phyloP scores from a whole-genome alignment of 2,329 filamentous ascomycete genomes.

The Verticillium albo-atrum region DNA sequence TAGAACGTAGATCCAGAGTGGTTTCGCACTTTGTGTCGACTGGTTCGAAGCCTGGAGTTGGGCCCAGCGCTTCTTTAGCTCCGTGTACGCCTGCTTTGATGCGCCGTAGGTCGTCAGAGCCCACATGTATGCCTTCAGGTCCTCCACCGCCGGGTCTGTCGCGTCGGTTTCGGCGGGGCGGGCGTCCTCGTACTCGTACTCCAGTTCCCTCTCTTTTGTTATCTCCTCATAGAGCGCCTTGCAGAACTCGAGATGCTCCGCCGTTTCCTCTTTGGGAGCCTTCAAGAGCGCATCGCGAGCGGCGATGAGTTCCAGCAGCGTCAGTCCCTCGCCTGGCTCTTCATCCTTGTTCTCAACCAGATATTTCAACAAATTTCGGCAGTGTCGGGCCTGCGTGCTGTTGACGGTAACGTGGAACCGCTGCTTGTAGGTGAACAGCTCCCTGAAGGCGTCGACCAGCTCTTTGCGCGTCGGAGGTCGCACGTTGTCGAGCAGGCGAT shows the following conservation, averaged over 20 bases:
- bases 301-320: slow-evolving; percentile 35
- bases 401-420: slow-evolving; percentile 48
- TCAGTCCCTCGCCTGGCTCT: slow-evolving; percentile 25
- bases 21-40: slow-evolving; percentile 16
- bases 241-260: slow-evolving; percentile 43
- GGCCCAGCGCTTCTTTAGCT: slow-evolving; percentile 22
- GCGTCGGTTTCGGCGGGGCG: not conserved
- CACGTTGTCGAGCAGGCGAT: slow-evolving; percentile 56
- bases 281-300: slow-evolving; percentile 39
- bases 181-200: slow-evolving; percentile 18
- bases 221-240: slow-evolving; percentile 34
- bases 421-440: slow-evolving; percentile 57
- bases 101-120: slow-evolving; percentile 51
- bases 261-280: slow-evolving; percentile 35
- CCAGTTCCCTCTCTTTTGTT: slow-evolving; percentile 8
- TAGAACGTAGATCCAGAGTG: slow-evolving; percentile 47
- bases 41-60: slow-evolving; percentile 3
- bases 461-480: slow-evolving; percentile 61
- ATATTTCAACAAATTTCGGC: slow-evolving; percentile 55
- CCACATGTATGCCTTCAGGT: slow-evolving; percentile 40
- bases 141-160: slow-evolving; percentile 15
- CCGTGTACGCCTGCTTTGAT: slow-evolving; percentile 44
- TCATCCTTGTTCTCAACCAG: slow-evolving; percentile 37
- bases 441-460: slow-evolving; percentile 59
- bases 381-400: slow-evolving; percentile 58